A percentile compares a stretch with the other conserved stretches of the same genome.
phyloP scores from a whole-genome alignment of 768 basidiomycete species.

The Lactarius vividus region DNA sequence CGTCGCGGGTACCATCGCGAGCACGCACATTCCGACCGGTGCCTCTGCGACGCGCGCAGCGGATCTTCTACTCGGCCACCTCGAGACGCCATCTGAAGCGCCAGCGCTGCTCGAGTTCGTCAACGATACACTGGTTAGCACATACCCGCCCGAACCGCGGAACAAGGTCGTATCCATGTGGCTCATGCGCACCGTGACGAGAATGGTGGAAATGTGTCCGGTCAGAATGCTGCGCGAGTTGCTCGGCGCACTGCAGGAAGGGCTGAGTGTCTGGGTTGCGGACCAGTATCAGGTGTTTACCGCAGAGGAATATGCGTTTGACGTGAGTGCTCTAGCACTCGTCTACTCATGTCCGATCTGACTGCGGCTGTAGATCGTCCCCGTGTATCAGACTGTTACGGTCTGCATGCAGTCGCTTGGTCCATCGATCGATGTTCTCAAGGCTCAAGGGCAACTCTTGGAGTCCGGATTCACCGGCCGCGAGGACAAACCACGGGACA shows the following conservation, averaged over 20 bases:
- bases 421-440: conserved; percentile 40
- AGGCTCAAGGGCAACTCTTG: conserved; percentile 49
- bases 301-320: conserved; percentile 54
- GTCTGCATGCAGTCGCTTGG: conserved; percentile 51
- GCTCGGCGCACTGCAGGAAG: conserved; percentile 51
- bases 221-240: conserved; percentile 43
- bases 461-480: conserved; percentile 58
- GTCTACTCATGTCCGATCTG: conserved; percentile 13
- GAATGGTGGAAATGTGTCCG: conserved; percentile 56
- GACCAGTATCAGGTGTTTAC: conserved; percentile 54
- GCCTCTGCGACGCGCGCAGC: conserved; percentile 50
- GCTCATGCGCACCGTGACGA: conserved; percentile 56
- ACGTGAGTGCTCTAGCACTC: conserved; percentile 42
- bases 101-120: conserved; percentile 54
- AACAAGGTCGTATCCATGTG: conserved; percentile 56
- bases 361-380: conserved; percentile 47
- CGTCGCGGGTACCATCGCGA: conserved; percentile 48
- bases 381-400: conserved; percentile 60
- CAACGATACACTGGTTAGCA: conserved; percentile 54
- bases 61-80: conserved; percentile 57
- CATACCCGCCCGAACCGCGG: conserved; percentile 63
- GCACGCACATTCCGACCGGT: conserved; percentile 40
- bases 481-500: conserved; percentile 42
- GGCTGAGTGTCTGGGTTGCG: conserved; percentile 58
- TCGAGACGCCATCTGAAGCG: conserved; percentile 59